These are phyloP conservation scores for Bolboschoenus planiculmis DNA, from an alignment of 176 grass and related monocot genomes.

Conservation along the genomic window DNA sequence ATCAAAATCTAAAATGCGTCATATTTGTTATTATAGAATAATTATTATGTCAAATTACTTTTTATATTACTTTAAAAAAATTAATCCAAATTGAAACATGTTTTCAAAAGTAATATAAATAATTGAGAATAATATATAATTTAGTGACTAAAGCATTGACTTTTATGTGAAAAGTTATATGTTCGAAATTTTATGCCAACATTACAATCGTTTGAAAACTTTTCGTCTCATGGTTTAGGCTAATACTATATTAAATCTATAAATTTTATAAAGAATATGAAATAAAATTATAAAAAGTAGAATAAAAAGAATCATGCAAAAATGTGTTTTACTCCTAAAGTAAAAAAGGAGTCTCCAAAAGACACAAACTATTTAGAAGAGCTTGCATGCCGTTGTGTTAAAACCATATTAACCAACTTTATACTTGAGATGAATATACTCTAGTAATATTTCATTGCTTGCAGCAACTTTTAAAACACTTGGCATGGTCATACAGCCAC, in stretches of 20 bases:
- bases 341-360: no score
- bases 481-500: not conserved
- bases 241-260: no score
- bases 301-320: not conserved
- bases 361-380: no score
- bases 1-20: not conserved
- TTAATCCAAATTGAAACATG: not conserved
- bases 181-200: no score
- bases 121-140: no score
- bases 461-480: not conserved
- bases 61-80: not conserved
- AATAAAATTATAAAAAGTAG: not conserved
- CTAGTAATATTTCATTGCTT: not conserved
- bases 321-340: not conserved
- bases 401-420: not conserved
- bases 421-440: no score
- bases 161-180: no score
- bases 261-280: not conserved
- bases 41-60: not conserved
- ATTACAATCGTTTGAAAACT: no score
- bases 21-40: not conserved
- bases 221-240: no score
- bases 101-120: not conserved
- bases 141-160: no score
- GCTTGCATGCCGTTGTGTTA: not conserved